phyloP scores from a whole-genome alignment of 2,329 filamentous ascomycete genomes.

The Geosmithia morbida region DNA sequence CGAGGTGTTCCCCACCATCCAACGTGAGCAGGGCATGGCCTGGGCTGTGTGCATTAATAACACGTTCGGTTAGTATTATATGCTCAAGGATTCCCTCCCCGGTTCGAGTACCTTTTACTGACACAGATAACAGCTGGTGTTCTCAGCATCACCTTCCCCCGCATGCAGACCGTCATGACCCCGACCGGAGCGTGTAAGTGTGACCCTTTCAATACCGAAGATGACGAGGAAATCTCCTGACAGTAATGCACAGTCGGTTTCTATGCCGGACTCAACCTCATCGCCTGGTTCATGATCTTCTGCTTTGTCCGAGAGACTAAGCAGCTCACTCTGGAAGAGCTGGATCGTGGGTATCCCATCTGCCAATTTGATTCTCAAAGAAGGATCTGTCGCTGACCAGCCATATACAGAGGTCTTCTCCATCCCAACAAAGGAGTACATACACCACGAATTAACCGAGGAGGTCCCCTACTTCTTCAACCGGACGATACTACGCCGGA shows the following conservation, averaged over 20 bases:
- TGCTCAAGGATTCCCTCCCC: too few species aligned
- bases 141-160: slow-evolving; percentile 40
- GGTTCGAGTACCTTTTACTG: not conserved
- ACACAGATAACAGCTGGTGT: slow-evolving; percentile 23
- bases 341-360: slow-evolving; percentile 10
- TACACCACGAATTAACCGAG: slow-evolving; percentile 14
- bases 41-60: slow-evolving; percentile 21
- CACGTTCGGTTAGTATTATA: slow-evolving; percentile 9
- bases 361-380: not conserved
- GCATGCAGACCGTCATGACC: slow-evolving; percentile 16
- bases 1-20: slow-evolving; percentile 21
- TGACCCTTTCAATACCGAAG: not conserved
- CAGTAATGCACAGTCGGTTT: slow-evolving; percentile 13
- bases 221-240: not conserved
- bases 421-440: slow-evolving; percentile 14
- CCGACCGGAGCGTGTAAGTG: slow-evolving; percentile 14
- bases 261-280: slow-evolving; percentile 29
- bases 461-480: slow-evolving; percentile 22
- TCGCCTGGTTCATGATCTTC: slow-evolving; percentile 30
- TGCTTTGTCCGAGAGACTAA: slow-evolving; percentile 32
- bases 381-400: not conserved
- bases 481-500: slow-evolving; percentile 15
- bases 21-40: slow-evolving; percentile 22
- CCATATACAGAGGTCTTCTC: slow-evolving; percentile 13
- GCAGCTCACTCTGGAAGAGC: slow-evolving; percentile 29